Conservation (phyloP, 2,329 filamentous ascomycete genomes). For the Dactylellina haptotyla region DNA sequence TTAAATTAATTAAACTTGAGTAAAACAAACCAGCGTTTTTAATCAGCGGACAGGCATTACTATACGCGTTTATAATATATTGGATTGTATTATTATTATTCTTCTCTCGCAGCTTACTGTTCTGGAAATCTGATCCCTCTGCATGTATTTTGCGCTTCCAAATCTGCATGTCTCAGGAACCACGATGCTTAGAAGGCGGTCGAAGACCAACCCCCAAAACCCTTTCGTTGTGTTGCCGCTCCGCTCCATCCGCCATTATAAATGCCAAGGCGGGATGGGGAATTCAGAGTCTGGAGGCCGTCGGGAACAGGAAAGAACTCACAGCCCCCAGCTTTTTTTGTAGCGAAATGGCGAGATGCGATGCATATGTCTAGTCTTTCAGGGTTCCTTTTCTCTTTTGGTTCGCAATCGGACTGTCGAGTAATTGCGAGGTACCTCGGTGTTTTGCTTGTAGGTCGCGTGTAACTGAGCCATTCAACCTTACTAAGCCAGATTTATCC, state of each 20-base stretch:
- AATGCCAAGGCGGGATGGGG: slow-evolving; percentile 47
- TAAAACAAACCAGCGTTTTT: neutral
- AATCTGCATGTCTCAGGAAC: slow-evolving; percentile 36
- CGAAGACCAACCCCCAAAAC: neutral
- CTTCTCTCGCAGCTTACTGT: neutral
- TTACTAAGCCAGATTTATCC: slow-evolving; percentile 49
- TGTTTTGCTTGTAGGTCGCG: neutral
- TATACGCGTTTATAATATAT: neutral
- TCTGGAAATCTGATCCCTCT: slow-evolving; percentile 9
- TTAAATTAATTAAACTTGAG: neutral
- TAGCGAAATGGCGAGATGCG: slow-evolving; percentile 18
- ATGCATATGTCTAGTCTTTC: slow-evolving; percentile 4
- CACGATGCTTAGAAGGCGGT: too few relatives aligned
- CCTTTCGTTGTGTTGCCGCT: slow-evolving; percentile 3
- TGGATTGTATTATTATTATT: neutral
- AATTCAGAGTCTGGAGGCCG: slow-evolving; percentile 9
- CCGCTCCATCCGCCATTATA: slow-evolving; percentile 10
- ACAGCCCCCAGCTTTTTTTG: slow-evolving; percentile 25
- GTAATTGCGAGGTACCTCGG: neutral
- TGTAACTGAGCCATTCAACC: slow-evolving; percentile 31
- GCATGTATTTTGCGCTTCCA: slow-evolving; percentile 5
- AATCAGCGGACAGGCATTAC: neutral
- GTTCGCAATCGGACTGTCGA: slow-evolving; percentile 20
- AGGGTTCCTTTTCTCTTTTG: slow-evolving; percentile 51
- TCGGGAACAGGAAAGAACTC: slow-evolving; percentile 1